Evolutionary conservation across 2,329 filamentous ascomycete genomes (phyloP).

Genomic region (Aureobasidium sp.): DNA sequence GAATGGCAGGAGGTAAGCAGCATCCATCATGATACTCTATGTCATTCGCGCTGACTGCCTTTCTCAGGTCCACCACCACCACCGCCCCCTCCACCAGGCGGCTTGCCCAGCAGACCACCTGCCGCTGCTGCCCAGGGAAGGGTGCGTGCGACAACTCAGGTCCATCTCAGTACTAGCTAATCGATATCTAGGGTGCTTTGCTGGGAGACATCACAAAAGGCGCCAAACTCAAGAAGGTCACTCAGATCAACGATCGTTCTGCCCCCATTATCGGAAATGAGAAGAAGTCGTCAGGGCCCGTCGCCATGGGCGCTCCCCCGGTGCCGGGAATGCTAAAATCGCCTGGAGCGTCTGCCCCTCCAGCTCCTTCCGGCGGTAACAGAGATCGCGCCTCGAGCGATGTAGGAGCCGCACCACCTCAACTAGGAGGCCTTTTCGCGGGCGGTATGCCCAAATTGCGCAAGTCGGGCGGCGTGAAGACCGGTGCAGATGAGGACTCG

Average conservation of each 20-base stretch:
- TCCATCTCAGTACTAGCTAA: neutral
- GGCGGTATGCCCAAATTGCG: conserved; percentile 93
- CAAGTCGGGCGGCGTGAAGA: conserved; percentile 65
- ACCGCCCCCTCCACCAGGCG: conserved; percentile 54
- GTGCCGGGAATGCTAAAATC: conserved; percentile 59
- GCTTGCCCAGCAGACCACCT: conserved; percentile 52
- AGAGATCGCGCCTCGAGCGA: conserved; percentile 82
- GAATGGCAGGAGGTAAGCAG: conserved; percentile 42
- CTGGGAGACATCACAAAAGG: conserved; percentile 85
- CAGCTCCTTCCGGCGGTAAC: conserved; percentile 50
- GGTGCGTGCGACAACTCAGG: conserved; percentile 44
- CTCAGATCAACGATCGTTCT: conserved; percentile 87
- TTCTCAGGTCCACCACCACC: conserved; percentile 50
- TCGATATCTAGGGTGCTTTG: conserved; percentile 65
- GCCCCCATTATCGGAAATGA: conserved; percentile 61
- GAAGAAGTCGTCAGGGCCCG: conserved; percentile 51
- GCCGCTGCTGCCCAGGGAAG: conserved; percentile 50
- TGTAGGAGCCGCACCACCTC: conserved; percentile 61
- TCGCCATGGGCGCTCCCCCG: conserved; percentile 70
- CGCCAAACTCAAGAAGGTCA: conserved; percentile 65
- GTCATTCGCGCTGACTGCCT: neutral
- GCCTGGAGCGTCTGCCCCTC: conserved; percentile 61
- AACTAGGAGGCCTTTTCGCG: conserved; percentile 80
- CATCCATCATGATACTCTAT: neutral
- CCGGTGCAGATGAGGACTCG: conserved; percentile 57